A percentile compares a stretch with the other conserved stretches of the same genome.
Conservation (phyloP, 208 protist species). For the Balamuthia mandrillaris region DNA sequence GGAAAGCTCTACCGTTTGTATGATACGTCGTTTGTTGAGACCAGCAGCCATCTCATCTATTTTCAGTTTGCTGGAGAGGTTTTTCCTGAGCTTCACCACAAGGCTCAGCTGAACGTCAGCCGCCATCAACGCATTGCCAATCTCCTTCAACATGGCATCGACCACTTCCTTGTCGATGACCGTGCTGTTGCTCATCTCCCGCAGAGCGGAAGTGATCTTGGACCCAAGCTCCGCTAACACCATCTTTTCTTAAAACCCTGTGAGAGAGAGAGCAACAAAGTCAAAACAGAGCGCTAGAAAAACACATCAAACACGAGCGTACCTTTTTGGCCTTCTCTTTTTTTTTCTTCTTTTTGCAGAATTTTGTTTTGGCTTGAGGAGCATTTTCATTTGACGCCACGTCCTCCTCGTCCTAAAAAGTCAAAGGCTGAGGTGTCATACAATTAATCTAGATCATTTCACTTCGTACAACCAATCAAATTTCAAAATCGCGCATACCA, state of each 20-base stretch:
- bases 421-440: background rate
- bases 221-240: conserved; percentile 87
- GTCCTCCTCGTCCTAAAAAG: background rate
- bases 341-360: background rate
- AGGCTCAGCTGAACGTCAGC: conserved; percentile 94
- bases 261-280: too few species aligned
- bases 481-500: background rate
- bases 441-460: background rate
- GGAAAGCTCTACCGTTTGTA: conserved; percentile 73
- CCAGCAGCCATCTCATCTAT: conserved; percentile 88
- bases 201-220: conserved; percentile 57
- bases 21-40: conserved; percentile 91
- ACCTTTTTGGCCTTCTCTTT: too few species aligned
- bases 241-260: conserved; percentile 70
- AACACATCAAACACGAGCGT: too few species aligned
- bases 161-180: conserved; percentile 73
- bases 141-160: conserved; percentile 90
- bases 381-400: background rate
- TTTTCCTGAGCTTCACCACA: conserved; percentile 87
- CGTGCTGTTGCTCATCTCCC: conserved; percentile 34
- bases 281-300: too few species aligned
- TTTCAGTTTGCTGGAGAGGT: conserved; percentile 85
- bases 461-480: background rate
- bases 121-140: conserved; percentile 89
- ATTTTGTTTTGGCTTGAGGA: too few species aligned